phyloP scores from a whole-genome alignment of 805 yeast genomes.

The Kazachstania taianensis region DNA sequence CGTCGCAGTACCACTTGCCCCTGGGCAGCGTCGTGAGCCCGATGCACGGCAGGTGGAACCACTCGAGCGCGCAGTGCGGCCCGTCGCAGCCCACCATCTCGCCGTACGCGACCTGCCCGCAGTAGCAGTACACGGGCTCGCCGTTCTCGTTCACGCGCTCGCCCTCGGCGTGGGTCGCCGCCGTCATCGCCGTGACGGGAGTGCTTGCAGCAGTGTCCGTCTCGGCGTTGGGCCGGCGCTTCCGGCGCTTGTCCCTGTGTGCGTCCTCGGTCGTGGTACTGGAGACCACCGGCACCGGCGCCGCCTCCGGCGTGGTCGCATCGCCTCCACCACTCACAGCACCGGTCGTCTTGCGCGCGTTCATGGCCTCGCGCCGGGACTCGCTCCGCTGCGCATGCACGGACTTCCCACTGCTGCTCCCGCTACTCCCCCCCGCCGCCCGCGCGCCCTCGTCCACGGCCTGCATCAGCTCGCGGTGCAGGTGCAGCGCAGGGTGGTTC shows the following conservation, averaged over 20 bases:
- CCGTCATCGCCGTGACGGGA: slow-evolving; percentile 5
- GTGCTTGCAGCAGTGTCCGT: slow-evolving; percentile 4
- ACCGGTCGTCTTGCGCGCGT: slow-evolving; percentile 43
- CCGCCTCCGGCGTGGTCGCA: not conserved
- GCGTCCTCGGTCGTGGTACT: not conserved
- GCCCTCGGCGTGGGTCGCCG: not conserved
- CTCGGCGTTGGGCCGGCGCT: slow-evolving; percentile 2
- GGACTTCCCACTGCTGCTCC: slow-evolving; percentile 31
- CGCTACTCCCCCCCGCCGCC: too few species aligned
- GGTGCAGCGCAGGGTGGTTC: slow-evolving; percentile 80
- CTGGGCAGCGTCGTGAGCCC: slow-evolving; percentile 80
- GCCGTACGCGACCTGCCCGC: slow-evolving; percentile 94
- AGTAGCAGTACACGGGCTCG: slow-evolving; percentile 90
- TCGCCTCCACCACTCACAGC: not conserved
- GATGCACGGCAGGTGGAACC: slow-evolving; percentile 93
- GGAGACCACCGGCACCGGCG: not conserved
- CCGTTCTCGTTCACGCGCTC: slow-evolving; percentile 28
- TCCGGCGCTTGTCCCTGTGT: slow-evolving; percentile 8
- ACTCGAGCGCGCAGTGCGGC: slow-evolving; percentile 78
- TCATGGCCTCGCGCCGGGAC: slow-evolving; percentile 83
- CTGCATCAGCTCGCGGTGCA: slow-evolving; percentile 30
- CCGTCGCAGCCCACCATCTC: slow-evolving; percentile 99
- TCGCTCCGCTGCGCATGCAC: slow-evolving; percentile 75
- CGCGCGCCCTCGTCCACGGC: too few species aligned
- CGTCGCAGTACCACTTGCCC: slow-evolving; percentile 76